Conservation (phyloP, 192 early-diverging fungal species). For the Rhizophlyctis rosea region DNA sequence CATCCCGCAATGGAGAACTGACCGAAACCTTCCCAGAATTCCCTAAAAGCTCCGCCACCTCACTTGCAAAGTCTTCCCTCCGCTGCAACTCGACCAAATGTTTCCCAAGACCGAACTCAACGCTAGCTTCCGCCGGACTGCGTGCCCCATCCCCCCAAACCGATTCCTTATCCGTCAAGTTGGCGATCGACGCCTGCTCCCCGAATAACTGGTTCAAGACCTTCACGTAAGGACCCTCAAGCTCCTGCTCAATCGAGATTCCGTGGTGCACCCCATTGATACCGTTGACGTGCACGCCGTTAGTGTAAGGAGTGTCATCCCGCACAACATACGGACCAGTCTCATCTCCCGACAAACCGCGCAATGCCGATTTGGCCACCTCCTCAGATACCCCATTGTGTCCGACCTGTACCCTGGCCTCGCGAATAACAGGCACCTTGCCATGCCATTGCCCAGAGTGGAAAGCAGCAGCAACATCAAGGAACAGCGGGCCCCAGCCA, state of each 20-base stretch:
- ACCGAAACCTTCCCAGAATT: slow-evolving; percentile 2
- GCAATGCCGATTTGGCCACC: slow-evolving; percentile 23
- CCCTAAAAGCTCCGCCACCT: slow-evolving; percentile 54
- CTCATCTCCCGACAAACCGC: slow-evolving; percentile 25
- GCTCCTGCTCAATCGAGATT: slow-evolving; percentile 21
- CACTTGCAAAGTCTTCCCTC: slow-evolving; percentile 63
- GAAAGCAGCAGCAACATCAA: slow-evolving; percentile 76
- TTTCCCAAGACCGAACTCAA: slow-evolving; percentile 86
- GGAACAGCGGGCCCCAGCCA: slow-evolving; percentile 77
- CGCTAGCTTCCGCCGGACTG: slow-evolving; percentile 53
- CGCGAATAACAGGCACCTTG: slow-evolving; percentile 35
- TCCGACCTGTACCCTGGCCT: slow-evolving; percentile 19
- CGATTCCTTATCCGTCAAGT: slow-evolving; percentile 67
- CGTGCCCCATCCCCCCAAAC: slow-evolving; percentile 39
- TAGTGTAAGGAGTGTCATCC: slow-evolving; percentile 24
- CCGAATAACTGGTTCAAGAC: slow-evolving; percentile 77
- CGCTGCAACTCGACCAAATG: slow-evolving; percentile 64
- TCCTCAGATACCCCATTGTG: background rate
- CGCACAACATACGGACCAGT: slow-evolving; percentile 20
- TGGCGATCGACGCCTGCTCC: slow-evolving; percentile 73
- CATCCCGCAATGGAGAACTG: slow-evolving; percentile 40
- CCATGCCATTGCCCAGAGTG: slow-evolving; percentile 54
- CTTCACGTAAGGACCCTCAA: slow-evolving; percentile 75
- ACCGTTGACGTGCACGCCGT: slow-evolving; percentile 40
- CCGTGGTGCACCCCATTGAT: slow-evolving; percentile 26